These are phyloP conservation scores for Rubia balearica DNA, from an alignment of 305 asterid species.

Conservation along the genomic window DNA sequence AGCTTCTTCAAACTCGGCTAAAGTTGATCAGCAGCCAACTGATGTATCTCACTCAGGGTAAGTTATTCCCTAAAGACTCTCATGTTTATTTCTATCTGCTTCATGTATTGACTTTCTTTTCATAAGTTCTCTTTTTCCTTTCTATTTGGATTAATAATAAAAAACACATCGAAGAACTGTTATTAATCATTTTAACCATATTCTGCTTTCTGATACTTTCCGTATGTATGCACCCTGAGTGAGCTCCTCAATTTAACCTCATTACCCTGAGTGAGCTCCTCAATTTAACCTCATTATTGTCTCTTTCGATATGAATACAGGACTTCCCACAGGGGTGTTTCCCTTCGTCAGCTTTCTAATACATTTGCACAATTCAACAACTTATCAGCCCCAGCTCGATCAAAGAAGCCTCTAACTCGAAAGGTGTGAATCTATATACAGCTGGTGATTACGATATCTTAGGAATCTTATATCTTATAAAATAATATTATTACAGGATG, in stretches of 20 bases:
- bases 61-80: constrained; percentile 22
- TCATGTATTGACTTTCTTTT: background rate
- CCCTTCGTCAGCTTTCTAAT: constrained; percentile 80
- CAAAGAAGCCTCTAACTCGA: constrained; percentile 78
- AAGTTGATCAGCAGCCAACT: constrained; percentile 58
- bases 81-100: constrained; percentile 12
- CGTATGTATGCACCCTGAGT: too few relatives aligned
- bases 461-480: constrained; percentile 8
- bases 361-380: constrained; percentile 81
- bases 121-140: background rate
- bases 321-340: constrained; percentile 42
- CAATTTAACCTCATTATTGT: too few relatives aligned
- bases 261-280: too few relatives aligned
- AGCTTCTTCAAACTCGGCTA: constrained; percentile 56
- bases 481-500: constrained; percentile 43
- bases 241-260: background rate
- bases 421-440: constrained; percentile 40
- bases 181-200: background rate
- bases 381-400: constrained; percentile 52
- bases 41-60: constrained; percentile 73
- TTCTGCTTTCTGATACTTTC: background rate
- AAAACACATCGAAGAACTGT: background rate
- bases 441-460: constrained; percentile 12
- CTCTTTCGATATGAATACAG: constrained; percentile 30
- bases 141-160: background rate